Percentiles rank a stretch among this genome's conserved stretches.
phyloP scores from a whole-genome alignment of 441 rosid species.

The Theobroma grandiflorum region DNA sequence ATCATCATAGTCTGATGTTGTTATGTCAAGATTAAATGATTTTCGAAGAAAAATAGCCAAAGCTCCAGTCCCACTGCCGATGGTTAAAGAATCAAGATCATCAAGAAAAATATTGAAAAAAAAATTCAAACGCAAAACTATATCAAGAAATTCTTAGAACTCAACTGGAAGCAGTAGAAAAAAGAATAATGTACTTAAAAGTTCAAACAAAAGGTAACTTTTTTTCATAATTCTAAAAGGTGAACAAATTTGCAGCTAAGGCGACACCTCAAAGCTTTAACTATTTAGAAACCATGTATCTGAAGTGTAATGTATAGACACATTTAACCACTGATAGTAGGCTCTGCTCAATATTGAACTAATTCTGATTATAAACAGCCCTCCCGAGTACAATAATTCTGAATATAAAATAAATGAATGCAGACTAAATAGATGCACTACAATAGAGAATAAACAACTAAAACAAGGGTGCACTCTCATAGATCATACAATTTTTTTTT shows the following conservation, averaged over 20 bases:
- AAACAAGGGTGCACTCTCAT: background rate
- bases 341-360: background rate
- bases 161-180: background rate
- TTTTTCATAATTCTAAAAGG: background rate
- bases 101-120: conserved; percentile 18
- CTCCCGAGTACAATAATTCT: background rate
- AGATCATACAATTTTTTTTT: background rate
- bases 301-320: background rate
- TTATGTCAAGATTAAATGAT: conserved; percentile 71
- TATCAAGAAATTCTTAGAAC: background rate
- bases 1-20: conserved; percentile 89
- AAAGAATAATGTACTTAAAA: background rate
- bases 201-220: background rate
- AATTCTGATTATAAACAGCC: background rate
- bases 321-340: background rate
- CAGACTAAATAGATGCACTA: background rate
- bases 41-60: conserved; percentile 83
- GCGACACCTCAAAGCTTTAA: background rate
- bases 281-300: background rate
- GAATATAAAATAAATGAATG: background rate
- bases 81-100: conserved; percentile 11
- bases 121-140: background rate
- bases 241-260: background rate
- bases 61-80: conserved; percentile 91
- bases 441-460: background rate